A percentile compares a stretch with the other conserved stretches of the same genome.
Evolutionary conservation across 805 yeast species (phyloP).

Genomic region (Blastobotrys attinorum): DNA sequence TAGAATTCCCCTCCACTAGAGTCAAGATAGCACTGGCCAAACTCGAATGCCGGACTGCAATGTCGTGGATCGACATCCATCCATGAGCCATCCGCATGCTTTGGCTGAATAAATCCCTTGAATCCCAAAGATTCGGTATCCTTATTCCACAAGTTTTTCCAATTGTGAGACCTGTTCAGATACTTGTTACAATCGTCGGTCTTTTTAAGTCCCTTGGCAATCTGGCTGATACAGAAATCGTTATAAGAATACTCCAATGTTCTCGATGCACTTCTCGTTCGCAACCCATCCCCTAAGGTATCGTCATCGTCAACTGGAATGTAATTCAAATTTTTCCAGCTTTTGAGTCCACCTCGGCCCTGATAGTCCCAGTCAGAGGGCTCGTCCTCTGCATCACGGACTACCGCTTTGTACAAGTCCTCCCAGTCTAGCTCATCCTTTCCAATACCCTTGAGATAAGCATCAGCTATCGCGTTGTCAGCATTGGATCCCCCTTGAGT

Average conservation of each 20-base stretch:
- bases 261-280: slow-evolving; percentile 30
- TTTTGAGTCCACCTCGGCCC: slow-evolving; percentile 33
- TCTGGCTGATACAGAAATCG: slow-evolving; percentile 31
- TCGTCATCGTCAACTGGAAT: slow-evolving; percentile 23
- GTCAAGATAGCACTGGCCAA: slow-evolving; percentile 26
- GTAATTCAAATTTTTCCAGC: slow-evolving; percentile 30
- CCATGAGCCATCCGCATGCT: slow-evolving; percentile 22
- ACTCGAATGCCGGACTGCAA: slow-evolving; percentile 18
- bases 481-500: slow-evolving; percentile 35
- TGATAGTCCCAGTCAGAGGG: slow-evolving; percentile 30
- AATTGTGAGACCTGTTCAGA: slow-evolving; percentile 28
- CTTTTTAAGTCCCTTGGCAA: slow-evolving; percentile 28
- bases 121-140: slow-evolving; percentile 23
- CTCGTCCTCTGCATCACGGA: slow-evolving; percentile 30
- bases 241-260: slow-evolving; percentile 34
- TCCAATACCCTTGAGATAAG: slow-evolving; percentile 26
- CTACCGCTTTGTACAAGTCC: slow-evolving; percentile 29
- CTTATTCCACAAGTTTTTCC: slow-evolving; percentile 33
- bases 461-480: slow-evolving; percentile 33
- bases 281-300: slow-evolving; percentile 7
- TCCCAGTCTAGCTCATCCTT: slow-evolving; percentile 25
- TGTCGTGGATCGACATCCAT: not conserved
- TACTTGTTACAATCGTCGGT: slow-evolving; percentile 23
- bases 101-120: slow-evolving; percentile 32
- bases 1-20: slow-evolving; percentile 32